Base-by-base conservation (phyloP, 148 eudicot genomes). In the Rhododendron williamsianum region DNA sequence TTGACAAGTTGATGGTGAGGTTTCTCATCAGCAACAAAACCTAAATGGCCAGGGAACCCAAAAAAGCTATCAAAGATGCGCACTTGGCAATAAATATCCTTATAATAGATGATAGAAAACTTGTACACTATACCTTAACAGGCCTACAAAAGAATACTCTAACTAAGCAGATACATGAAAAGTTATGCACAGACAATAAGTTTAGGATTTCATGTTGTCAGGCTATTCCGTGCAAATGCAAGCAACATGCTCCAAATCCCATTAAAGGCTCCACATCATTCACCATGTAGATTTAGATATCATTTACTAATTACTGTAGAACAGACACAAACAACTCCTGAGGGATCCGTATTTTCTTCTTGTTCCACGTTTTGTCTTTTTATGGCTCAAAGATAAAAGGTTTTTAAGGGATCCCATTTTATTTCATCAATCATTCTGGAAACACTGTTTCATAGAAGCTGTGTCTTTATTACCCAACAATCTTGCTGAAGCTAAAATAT, bases 1-100 rank as follows among this genome's bases (percentile, higher is more conserved):
- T 93, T 60, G 97, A 93, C 92, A 95, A 88, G 91, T 96, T 96
- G 90, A 94, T 48, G n/a, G 99, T 91, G 87, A 96, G 99, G 87
- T 96, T 96, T 79, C 89, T 91, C 96, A 96, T 96, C 90, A 96
- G 89, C 80, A 96, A 91, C 89, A 93, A 91, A 56, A 96, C 99
- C 98, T 96, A 93, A 89, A 93, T 8, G 16, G 36, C 35, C 60
- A 71, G 58, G 82, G 25, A 45, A 43, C 49, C 51, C 48, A 25
- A n/a, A 82, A 54, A 27, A 67, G 33, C 74, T 78, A 16, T 71
- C 27, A 54, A 84, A 33, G 38, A 38, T 48, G 10, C 8, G 78
- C 21, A 43, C 41, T 82, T 52, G 72, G 54, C 41, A 69, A 30
- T 3, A 3, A 45, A 81, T 11, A 11, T 71, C 48, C 46, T n/a